phyloP scores from a whole-genome alignment of 257 asterid species.

The Nicotiana benthamiana region DNA sequence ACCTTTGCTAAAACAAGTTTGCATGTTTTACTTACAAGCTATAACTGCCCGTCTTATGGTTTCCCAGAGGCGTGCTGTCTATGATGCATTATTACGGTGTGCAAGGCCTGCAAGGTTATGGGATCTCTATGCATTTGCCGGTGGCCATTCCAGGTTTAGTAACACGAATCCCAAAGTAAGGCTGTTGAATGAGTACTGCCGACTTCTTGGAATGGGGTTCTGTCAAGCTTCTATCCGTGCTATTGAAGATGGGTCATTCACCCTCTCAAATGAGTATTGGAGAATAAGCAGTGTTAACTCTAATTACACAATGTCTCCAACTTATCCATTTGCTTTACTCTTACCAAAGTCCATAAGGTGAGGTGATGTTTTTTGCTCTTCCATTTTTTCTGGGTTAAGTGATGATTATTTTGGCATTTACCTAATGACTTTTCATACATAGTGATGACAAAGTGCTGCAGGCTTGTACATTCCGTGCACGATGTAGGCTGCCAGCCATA shows the following conservation, averaged over 20 bases:
- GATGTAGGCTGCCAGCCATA: slow-evolving; percentile 82
- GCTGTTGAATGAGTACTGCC: slow-evolving; percentile 72
- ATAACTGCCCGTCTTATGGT: slow-evolving; percentile 6
- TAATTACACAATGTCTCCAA: slow-evolving; percentile 60
- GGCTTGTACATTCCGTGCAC: slow-evolving; percentile 84
- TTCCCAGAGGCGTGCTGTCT: slow-evolving; percentile 84
- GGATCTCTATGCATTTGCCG: slow-evolving; percentile 81
- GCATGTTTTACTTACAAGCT: background rate
- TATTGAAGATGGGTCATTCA: slow-evolving; percentile 71
- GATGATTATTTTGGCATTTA: slow-evolving; percentile 14
- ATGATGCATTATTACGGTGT: slow-evolving; percentile 69
- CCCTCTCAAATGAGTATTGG: slow-evolving; percentile 79
- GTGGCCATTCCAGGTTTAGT: slow-evolving; percentile 54
- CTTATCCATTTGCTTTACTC: slow-evolving; percentile 96
- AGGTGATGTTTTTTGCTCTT: slow-evolving; percentile 12
- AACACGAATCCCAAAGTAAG: slow-evolving; percentile 65
- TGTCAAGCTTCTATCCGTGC: slow-evolving; percentile 43
- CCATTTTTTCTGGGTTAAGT: slow-evolving; percentile 12
- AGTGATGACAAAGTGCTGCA: slow-evolving; percentile 83
- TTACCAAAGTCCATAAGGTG: slow-evolving; percentile 80
- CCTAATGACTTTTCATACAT: slow-evolving; percentile 23
- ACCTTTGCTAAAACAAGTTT: background rate
- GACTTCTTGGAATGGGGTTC: slow-evolving; percentile 76
- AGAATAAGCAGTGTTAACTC: slow-evolving; percentile 75
- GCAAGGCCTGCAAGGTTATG: slow-evolving; percentile 70